phyloP scores from a whole-genome alignment of 371 early-diverging fungal species.

The Circinella umbellata region DNA sequence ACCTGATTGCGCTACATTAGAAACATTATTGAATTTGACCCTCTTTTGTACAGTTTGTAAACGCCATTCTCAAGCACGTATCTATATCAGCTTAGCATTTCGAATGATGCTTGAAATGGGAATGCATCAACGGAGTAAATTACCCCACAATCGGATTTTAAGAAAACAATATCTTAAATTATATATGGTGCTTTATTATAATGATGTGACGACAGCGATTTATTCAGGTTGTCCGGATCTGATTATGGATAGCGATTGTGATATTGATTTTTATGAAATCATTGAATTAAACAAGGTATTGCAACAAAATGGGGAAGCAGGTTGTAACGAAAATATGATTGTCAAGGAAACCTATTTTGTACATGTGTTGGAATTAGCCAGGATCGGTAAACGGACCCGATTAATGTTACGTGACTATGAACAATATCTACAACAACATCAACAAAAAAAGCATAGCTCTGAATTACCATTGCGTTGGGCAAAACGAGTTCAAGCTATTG shows the following conservation, averaged over 20 bases:
- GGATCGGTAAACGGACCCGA: slow-evolving; percentile 42
- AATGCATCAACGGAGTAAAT: slow-evolving; percentile 28
- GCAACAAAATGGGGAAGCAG: slow-evolving; percentile 23
- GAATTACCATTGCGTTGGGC: slow-evolving; percentile 37
- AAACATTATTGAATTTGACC: slow-evolving; percentile 45
- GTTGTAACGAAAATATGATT: slow-evolving; percentile 36
- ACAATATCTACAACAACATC: slow-evolving; percentile 27
- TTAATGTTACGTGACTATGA: slow-evolving; percentile 34
- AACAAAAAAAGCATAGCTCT: background rate
- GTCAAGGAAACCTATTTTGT: slow-evolving; percentile 49
- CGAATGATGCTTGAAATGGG: slow-evolving; percentile 47
- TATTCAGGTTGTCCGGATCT: slow-evolving; percentile 38
- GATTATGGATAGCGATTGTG: slow-evolving; percentile 33
- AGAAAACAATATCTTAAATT: slow-evolving; percentile 39
- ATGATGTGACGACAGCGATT: slow-evolving; percentile 33
- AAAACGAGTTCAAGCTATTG: slow-evolving; percentile 35
- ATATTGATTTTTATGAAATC: slow-evolving; percentile 49
- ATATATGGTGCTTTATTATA: slow-evolving; percentile 47
- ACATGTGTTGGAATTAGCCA: slow-evolving; percentile 36
- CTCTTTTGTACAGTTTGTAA: slow-evolving; percentile 46
- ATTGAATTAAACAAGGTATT: slow-evolving; percentile 30
- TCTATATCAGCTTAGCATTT: slow-evolving; percentile 41
- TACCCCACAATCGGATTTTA: slow-evolving; percentile 25
- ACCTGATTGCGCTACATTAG: slow-evolving; percentile 45
- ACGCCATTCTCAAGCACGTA: slow-evolving; percentile 43